Conservation (phyloP, 2,329 filamentous ascomycete genomes). For the Colletotrichum falcatum region DNA sequence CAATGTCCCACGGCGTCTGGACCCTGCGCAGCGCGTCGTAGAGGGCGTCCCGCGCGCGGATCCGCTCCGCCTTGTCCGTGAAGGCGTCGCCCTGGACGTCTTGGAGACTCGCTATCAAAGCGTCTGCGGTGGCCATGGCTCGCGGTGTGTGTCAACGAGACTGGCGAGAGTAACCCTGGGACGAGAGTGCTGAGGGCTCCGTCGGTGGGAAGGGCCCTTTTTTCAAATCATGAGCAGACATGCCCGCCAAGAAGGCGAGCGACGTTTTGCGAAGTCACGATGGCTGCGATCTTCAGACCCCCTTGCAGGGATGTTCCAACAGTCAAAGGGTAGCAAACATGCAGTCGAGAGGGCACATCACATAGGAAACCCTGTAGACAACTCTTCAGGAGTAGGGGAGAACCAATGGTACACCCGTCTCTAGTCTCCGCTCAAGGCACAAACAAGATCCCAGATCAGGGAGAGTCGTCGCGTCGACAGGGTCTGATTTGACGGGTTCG, state of each 20-base stretch:
- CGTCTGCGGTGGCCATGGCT: conserved; percentile 45
- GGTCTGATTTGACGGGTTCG: conserved; percentile 13
- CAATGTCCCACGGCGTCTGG: conserved; percentile 54
- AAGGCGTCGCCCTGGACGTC: conserved; percentile 47
- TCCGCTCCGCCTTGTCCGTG: conserved; percentile 49
- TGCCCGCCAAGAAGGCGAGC: neutral
- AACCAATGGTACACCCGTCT: neutral
- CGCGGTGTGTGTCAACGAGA: neutral
- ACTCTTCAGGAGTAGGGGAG: neutral
- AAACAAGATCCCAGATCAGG: neutral
- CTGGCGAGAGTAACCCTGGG: neutral
- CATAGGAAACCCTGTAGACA: neutral
- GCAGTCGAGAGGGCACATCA: neutral
- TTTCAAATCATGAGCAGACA: neutral
- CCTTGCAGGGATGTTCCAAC: neutral
- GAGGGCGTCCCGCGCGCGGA: conserved; percentile 49
- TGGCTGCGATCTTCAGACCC: neutral
- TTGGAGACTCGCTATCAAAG: conserved; percentile 45
- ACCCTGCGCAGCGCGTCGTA: conserved; percentile 48
- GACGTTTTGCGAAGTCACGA: neutral
- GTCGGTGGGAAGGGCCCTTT: neutral
- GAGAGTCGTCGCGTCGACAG: neutral
- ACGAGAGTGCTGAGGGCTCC: neutral
- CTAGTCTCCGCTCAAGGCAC: neutral
- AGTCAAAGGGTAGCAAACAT: neutral